Conservation (phyloP, 106 monocot species). For the Allium sativum region DNA sequence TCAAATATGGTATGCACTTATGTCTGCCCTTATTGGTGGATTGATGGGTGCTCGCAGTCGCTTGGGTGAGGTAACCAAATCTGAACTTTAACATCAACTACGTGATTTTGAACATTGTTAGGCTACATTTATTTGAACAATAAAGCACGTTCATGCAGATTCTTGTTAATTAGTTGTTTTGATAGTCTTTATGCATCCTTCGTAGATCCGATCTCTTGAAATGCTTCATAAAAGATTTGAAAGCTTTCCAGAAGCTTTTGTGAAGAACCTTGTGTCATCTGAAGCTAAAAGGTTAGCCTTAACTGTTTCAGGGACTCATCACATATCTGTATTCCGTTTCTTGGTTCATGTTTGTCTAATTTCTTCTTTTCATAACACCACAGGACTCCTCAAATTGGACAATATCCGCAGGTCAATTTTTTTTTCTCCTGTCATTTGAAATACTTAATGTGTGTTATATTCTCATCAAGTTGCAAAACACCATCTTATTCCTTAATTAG, state of each 20-base stretch:
- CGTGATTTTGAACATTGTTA: too few species aligned
- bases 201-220: constrained; percentile 82
- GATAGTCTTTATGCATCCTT: background rate
- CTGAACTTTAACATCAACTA: too few species aligned
- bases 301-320: too few species aligned
- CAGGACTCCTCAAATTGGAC: constrained; percentile 28
- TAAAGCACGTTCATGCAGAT: background rate
- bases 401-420: constrained; percentile 49
- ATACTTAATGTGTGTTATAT: background rate
- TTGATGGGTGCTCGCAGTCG: constrained; percentile 81
- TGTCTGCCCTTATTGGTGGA: constrained; percentile 90
- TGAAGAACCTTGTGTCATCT: constrained; percentile 59
- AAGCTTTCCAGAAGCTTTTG: constrained; percentile 90
- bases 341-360: too few species aligned
- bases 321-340: too few species aligned
- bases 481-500: too few species aligned
- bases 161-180: constrained; percentile 8
- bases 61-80: constrained; percentile 64
- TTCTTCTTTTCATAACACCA: background rate
- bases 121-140: too few species aligned
- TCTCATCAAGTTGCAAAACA: too few species aligned
- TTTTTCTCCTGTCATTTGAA: background rate
- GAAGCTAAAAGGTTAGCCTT: constrained; percentile 36
- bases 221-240: constrained; percentile 98
- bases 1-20: constrained; percentile 80